These are phyloP conservation scores for Magnolia sinica DNA, from an alignment of 164 flowering plant species.

Conservation along the genomic window DNA sequence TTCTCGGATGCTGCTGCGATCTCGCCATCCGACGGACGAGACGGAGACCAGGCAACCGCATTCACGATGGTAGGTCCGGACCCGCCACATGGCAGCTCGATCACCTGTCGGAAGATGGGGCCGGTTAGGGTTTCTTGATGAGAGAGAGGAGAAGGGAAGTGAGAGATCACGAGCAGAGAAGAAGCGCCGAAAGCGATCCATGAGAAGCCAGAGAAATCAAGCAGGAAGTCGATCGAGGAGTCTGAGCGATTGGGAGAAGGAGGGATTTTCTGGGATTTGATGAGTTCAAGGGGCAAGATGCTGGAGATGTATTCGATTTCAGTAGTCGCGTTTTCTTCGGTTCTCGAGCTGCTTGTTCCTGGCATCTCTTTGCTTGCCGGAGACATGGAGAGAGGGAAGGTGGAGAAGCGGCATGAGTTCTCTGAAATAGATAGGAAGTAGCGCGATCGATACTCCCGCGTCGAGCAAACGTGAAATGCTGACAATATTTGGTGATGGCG, in stretches of 20 bases:
- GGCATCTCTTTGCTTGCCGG: not conserved
- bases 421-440: not conserved
- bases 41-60: slow-evolving; percentile 64
- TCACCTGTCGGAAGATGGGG: slow-evolving; percentile 71
- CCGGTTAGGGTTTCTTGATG: slow-evolving; percentile 42
- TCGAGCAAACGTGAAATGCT: not conserved
- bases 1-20: slow-evolving; percentile 69
- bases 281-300: slow-evolving; percentile 53
- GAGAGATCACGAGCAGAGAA: slow-evolving; percentile 82
- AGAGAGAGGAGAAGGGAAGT: slow-evolving; percentile 73
- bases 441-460: not conserved
- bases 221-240: slow-evolving; percentile 60
- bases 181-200: slow-evolving; percentile 94
- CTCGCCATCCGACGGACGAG: slow-evolving; percentile 52
- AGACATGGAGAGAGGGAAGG: not conserved
- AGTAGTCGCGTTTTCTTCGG: not conserved
- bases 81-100: slow-evolving; percentile 42
- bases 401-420: not conserved
- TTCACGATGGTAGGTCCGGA: slow-evolving; percentile 27
- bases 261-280: slow-evolving; percentile 56
- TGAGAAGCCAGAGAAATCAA: slow-evolving; percentile 64
- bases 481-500: no score
- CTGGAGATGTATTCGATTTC: slow-evolving; percentile 1
- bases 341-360: not conserved
- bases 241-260: slow-evolving; percentile 52